phyloP scores from a whole-genome alignment of 2,329 filamentous ascomycete genomes.

The Aspergillus pseudonomiae region DNA sequence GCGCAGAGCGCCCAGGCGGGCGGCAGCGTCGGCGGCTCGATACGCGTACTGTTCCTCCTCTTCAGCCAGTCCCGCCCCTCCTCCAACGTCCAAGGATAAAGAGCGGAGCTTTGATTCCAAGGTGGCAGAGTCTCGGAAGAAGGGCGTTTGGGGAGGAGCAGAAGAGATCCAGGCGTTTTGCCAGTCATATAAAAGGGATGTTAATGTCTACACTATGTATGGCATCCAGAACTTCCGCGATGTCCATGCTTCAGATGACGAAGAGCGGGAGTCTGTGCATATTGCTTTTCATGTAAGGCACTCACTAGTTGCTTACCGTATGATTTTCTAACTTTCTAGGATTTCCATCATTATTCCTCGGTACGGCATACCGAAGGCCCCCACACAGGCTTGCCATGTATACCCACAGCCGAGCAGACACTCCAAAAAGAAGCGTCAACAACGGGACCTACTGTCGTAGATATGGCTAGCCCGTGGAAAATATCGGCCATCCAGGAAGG shows the following conservation, averaged over 20 bases:
- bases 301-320: not conserved
- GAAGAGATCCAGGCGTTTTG: constrained; percentile 70
- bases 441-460: constrained; percentile 25
- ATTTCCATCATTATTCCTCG: constrained; percentile 69
- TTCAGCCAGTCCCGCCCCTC: constrained; percentile 44
- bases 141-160: constrained; percentile 67
- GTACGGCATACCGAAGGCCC: constrained; percentile 64
- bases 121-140: constrained; percentile 61
- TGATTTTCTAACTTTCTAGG: constrained; percentile 41
- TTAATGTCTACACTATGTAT: constrained; percentile 59
- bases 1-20: constrained; percentile 60
- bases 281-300: constrained; percentile 64
- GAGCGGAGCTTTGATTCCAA: constrained; percentile 62
- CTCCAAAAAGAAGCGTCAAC: constrained; percentile 19
- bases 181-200: constrained; percentile 62
- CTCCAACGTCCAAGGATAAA: constrained; percentile 55
- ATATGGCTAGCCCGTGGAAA: constrained; percentile 57
- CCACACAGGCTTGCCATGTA: constrained; percentile 58
- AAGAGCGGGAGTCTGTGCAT: constrained; percentile 50
- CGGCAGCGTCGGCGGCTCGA: constrained; percentile 44
- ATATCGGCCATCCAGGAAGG: constrained; percentile 56
- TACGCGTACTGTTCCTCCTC: constrained; percentile 53
- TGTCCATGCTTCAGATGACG: constrained; percentile 43
- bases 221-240: constrained; percentile 49
- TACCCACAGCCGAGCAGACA: constrained; percentile 32